These are phyloP conservation scores for Simplicillium aogashimaense DNA, from an alignment of 2,329 filamentous ascomycete genomes.

Conservation along the genomic window DNA sequence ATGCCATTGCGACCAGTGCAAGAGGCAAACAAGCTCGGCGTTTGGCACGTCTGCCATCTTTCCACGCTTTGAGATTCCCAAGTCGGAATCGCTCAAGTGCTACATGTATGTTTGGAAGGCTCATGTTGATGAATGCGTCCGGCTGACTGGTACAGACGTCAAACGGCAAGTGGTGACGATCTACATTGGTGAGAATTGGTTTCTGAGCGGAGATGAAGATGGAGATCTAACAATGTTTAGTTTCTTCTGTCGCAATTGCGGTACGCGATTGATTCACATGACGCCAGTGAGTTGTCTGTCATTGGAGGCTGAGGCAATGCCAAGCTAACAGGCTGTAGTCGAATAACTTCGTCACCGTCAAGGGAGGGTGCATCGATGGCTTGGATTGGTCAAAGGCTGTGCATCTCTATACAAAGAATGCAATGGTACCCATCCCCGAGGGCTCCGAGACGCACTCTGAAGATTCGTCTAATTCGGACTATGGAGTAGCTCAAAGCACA, in stretches of 20 bases:
- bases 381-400: constrained; percentile 50
- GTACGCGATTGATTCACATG: constrained; percentile 54
- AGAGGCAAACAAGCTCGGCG: constrained; percentile 53
- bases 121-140: not conserved
- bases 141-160: constrained; percentile 29
- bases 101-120: constrained; percentile 36
- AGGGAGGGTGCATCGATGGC: constrained; percentile 56
- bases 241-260: constrained; percentile 58
- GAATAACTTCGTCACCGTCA: constrained; percentile 53
- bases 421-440: constrained; percentile 60
- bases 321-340: constrained; percentile 22
- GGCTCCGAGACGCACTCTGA: constrained; percentile 47
- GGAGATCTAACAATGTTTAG: constrained; percentile 18
- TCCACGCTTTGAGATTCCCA: constrained; percentile 50
- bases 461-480: constrained; percentile 33
- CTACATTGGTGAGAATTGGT: constrained; percentile 41
- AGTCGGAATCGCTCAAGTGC: constrained; percentile 36
- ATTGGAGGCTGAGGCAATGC: not conserved
- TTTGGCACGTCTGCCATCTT: constrained; percentile 64
- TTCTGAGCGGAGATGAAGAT: not conserved
- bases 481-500: not conserved
- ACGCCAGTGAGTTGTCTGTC: constrained; percentile 34
- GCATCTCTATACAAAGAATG: constrained; percentile 59
- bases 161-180: constrained; percentile 44
- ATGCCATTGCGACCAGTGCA: constrained; percentile 61